These are phyloP conservation scores for Ambrosia artemisiifolia DNA, from an alignment of 129 eudicot genomes.

Conservation along the genomic window DNA sequence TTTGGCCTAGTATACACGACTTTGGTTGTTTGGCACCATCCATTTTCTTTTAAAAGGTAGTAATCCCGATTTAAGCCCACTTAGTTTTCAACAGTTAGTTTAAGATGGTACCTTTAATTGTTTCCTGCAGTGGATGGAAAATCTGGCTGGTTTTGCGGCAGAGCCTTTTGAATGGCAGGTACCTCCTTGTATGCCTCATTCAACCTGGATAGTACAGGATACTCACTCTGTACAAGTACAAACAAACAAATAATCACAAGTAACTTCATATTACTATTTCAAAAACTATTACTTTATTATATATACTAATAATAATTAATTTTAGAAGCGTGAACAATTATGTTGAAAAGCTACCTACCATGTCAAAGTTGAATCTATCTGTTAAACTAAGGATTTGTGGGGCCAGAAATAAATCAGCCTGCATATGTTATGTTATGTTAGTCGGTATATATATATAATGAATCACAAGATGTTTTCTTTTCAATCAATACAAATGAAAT, in stretches of 20 bases:
- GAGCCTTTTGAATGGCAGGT: conserved; percentile 57
- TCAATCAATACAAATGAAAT: conserved; percentile 11
- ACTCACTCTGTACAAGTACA: conserved; percentile 45
- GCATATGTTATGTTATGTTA: conserved; percentile 12
- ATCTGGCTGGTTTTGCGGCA: conserved; percentile 71
- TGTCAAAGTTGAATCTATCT: conserved; percentile 55
- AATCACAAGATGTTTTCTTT: not conserved
- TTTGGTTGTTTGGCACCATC: too few species aligned
- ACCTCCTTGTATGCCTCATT: conserved; percentile 52
- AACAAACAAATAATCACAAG: not conserved
- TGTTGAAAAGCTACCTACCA: too few species aligned
- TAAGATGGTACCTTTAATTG: not conserved
- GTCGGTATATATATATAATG: not conserved
- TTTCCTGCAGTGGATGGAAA: not conserved
- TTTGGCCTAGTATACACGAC: too few species aligned
- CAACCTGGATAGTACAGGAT: conserved; percentile 52
- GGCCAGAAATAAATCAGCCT: conserved; percentile 79
- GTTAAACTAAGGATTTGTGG: conserved; percentile 62
- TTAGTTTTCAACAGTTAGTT: not conserved
- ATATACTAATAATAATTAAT: too few species aligned
- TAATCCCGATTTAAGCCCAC: too few species aligned
- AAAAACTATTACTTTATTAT: too few species aligned
- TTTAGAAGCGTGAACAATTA: too few species aligned
- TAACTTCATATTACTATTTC: too few species aligned
- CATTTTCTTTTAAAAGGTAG: too few species aligned